Conservation (phyloP, 192 early-diverging fungal genomes). For the Coemansia sp. region DNA sequence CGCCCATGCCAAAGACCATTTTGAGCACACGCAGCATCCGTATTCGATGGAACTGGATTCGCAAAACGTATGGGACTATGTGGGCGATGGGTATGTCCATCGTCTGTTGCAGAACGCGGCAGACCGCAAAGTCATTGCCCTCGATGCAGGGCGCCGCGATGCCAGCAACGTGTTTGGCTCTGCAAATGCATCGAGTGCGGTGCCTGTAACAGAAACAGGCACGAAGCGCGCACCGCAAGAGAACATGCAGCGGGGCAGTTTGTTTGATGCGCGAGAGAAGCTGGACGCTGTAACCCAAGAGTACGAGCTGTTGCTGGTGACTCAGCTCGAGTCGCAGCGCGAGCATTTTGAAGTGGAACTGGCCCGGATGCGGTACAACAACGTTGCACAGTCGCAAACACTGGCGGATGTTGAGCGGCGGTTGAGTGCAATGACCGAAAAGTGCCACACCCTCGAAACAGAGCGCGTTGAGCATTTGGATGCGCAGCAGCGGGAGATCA, state of each 20-base stretch:
- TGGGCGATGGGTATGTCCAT: conserved; percentile 95
- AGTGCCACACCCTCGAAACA: conserved; percentile 14
- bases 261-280: conserved; percentile 62
- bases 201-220: not conserved
- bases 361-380: conserved; percentile 58
- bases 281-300: conserved; percentile 75
- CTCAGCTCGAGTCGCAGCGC: conserved; percentile 87
- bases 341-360: conserved; percentile 78
- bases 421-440: conserved; percentile 5
- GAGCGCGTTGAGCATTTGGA: conserved; percentile 2
- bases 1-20: conserved; percentile 89
- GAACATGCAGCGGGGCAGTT: conserved; percentile 10
- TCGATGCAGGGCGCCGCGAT: conserved; percentile 47
- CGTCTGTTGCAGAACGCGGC: conserved; percentile 86
- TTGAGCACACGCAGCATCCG: conserved; percentile 75
- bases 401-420: conserved; percentile 29
- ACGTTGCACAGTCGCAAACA: conserved; percentile 58
- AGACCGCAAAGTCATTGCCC: conserved; percentile 91
- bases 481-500: conserved; percentile 21
- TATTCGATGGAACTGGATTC: conserved; percentile 93
- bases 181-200: not conserved
- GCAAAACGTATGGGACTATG: conserved; percentile 98
- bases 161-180: not conserved
- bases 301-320: conserved; percentile 77
- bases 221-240: not conserved